Percentiles rank a stretch among this genome's conserved stretches.
These are phyloP conservation scores for Mucor lusitanicus DNA, from an alignment of 371 early-diverging fungal species.

Conservation along the genomic window DNA sequence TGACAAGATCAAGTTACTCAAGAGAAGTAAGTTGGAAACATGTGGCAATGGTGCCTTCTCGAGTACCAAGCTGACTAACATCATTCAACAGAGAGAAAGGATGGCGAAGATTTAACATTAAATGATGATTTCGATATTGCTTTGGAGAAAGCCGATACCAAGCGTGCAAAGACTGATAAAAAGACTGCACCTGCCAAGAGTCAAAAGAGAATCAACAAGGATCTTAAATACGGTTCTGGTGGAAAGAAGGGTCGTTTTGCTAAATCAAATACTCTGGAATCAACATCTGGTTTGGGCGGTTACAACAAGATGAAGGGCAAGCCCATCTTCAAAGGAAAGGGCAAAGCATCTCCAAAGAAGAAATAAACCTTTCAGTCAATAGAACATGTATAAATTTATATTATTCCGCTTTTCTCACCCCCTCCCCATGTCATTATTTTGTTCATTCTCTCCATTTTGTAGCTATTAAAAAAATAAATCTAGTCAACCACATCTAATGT, in stretches of 20 bases:
- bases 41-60: not conserved
- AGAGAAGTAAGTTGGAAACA: conserved; percentile 69
- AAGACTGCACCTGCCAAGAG: conserved; percentile 40
- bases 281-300: conserved; percentile 67
- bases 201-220: conserved; percentile 53
- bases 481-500: not conserved
- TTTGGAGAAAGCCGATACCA: conserved; percentile 62
- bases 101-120: conserved; percentile 33
- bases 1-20: conserved; percentile 89
- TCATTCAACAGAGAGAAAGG: conserved; percentile 57
- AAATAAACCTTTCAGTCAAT: conserved; percentile 5
- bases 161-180: conserved; percentile 32
- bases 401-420: not conserved
- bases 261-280: conserved; percentile 84
- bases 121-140: conserved; percentile 88
- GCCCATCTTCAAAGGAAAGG: conserved; percentile 23
- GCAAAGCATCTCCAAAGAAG: not conserved
- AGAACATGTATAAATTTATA: not conserved
- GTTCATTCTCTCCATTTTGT: not conserved
- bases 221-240: conserved; percentile 86
- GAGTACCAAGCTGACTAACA: not conserved
- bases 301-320: conserved; percentile 48
- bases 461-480: not conserved
- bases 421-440: not conserved
- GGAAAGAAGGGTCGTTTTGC: conserved; percentile 74